phyloP scores from a whole-genome alignment of 2,329 filamentous ascomycete genomes.

The Arachnopeziza araneosa region DNA sequence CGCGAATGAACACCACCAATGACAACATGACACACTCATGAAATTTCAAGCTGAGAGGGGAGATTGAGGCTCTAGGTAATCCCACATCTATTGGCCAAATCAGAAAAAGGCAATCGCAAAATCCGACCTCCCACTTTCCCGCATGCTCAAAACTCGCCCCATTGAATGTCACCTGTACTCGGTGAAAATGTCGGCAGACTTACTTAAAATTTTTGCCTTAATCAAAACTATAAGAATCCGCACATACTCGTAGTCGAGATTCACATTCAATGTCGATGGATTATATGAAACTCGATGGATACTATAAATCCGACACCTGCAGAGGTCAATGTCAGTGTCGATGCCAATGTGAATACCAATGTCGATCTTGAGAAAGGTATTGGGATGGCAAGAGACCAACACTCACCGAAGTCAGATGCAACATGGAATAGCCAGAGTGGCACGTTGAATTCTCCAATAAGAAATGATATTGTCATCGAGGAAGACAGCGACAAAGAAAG shows the following conservation, averaged over 20 bases:
- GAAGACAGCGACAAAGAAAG: conserved; percentile 5
- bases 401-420: conserved; percentile 2
- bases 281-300: background rate
- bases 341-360: background rate
- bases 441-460: conserved; percentile 1
- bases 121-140: background rate
- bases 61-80: background rate
- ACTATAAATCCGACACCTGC: background rate
- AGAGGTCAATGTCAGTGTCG: too few species aligned
- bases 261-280: background rate
- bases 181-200: background rate
- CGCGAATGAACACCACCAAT: background rate
- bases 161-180: background rate
- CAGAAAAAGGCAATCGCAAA: background rate
- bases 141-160: background rate
- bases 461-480: background rate
- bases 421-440: conserved; percentile 3
- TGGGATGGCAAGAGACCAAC: background rate
- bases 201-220: background rate
- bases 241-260: background rate
- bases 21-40: background rate
- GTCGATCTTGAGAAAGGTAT: conserved; percentile 6
- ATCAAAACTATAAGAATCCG: background rate
- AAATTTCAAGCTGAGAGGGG: background rate
- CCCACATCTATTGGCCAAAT: background rate